A percentile compares a stretch with the other conserved stretches of the same genome.
phyloP scores from a whole-genome alignment of 2,329 filamentous ascomycete species.

The Penicillium verrucosum region DNA sequence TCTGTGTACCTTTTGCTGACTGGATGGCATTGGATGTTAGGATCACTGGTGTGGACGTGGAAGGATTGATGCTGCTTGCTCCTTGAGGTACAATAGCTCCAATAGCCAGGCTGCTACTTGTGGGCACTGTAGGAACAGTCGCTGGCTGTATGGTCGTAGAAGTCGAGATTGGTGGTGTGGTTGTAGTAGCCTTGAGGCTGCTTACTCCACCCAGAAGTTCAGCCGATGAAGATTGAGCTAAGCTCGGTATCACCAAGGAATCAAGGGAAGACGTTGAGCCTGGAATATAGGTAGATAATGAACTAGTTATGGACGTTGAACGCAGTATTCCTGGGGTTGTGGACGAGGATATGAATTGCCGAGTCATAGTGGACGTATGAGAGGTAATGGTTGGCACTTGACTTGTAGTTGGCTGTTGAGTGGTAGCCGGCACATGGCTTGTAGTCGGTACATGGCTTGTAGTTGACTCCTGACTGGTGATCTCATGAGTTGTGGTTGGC shows the following conservation, averaged over 20 bases:
- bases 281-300: background rate
- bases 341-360: background rate
- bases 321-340: background rate
- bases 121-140: background rate
- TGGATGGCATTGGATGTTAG: background rate
- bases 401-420: background rate
- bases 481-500: background rate
- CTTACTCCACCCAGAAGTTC: background rate
- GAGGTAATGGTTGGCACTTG: background rate
- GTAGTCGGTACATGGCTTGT: background rate
- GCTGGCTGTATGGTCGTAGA: background rate
- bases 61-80: background rate
- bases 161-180: background rate
- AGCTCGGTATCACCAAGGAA: background rate
- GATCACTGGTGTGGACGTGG: background rate
- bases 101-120: background rate
- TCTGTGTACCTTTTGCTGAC: background rate
- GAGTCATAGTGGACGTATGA: background rate
- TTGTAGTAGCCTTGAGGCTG: background rate
- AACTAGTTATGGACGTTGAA: background rate
- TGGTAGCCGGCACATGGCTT: background rate
- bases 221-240: background rate
- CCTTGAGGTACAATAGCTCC: background rate
- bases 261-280: background rate
- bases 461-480: background rate